Evolutionary conservation across 2,329 filamentous ascomycete species (phyloP).

Genomic region (Alternaria sp.): DNA sequence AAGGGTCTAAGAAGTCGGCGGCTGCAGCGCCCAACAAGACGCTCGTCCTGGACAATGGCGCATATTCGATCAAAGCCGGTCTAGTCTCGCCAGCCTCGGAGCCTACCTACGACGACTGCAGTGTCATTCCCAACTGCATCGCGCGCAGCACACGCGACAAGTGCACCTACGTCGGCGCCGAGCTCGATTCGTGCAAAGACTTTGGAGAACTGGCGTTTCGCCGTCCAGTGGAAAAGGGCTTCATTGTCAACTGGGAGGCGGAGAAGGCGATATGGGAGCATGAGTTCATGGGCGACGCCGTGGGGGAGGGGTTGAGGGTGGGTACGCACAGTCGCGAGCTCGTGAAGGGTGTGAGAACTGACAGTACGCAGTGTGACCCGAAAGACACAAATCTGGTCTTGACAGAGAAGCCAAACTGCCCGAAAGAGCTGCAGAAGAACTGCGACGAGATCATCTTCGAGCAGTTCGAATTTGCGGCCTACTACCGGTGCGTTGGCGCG

Average conservation of each 20-base stretch:
- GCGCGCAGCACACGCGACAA: conserved; percentile 78
- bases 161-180: conserved; percentile 78
- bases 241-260: conserved; percentile 94
- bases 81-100: conserved; percentile 57
- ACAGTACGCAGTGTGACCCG: conserved; percentile 67
- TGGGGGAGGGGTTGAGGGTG: conserved; percentile 65
- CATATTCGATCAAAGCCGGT: conserved; percentile 88
- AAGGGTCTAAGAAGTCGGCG: conserved; percentile 39
- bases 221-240: conserved; percentile 91
- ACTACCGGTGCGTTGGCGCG: conserved; percentile 76
- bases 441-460: conserved; percentile 98
- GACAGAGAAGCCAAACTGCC: conserved; percentile 82
- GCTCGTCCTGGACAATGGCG: conserved; percentile 92
- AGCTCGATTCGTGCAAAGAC: conserved; percentile 80
- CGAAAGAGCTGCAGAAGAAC: conserved; percentile 82
- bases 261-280: conserved; percentile 96
- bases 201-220: conserved; percentile 89
- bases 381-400: conserved; percentile 82
- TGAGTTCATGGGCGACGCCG: conserved; percentile 78
- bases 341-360: conserved; percentile 5
- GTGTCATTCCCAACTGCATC: conserved; percentile 85
- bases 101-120: conserved; percentile 57
- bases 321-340: conserved; percentile 32
- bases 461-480: conserved; percentile 90
- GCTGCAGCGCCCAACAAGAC: conserved; percentile 55